Base-by-base conservation (phyloP, 192 early-diverging fungal genomes). In the Coemansia sp. region DNA sequence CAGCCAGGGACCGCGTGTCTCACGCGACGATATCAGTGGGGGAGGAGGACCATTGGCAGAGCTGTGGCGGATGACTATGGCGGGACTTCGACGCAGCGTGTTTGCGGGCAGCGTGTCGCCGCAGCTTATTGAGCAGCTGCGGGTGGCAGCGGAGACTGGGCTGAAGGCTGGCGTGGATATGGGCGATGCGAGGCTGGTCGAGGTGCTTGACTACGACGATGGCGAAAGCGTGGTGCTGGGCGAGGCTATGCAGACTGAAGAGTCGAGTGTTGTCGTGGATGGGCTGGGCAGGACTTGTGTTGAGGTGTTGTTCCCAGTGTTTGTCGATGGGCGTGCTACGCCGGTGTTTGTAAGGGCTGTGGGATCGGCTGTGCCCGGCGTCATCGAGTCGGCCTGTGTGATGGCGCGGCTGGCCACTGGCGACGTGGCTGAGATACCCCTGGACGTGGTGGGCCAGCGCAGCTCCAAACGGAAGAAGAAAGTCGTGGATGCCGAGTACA, bases 401-500 rank as follows among this genome's bases (percentile, higher is more conserved):
- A 47, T 68, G 46, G 68, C 71, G 5, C 65, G 62, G 4, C 16
- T 69, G 53, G 12, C 34, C 2, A 58, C 73, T 0, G 79, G 73
- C 18, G 55, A 75, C 12, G 70, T 80, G 6, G 57, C 40, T 2
- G 70, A 71, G 49, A 24, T 68, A 15, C 29, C 8, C 0, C 44
- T 80, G 3, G 70, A 66, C 15, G 50, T 68, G 10, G 27, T 9
- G 8, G 8, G 38, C 8, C 38, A 38, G 11, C 27, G 9, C 27
- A 38, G 22, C 7, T 16, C 62, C 10, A 29, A 11, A 29, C 12
- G 15, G 18, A n/a, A 27, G 16, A 10, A 2, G 8, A 8, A n/a
- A 38, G 76, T 74, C 9, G 38, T 50, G 22, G 80, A 83, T 62
- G 80, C 80, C 24, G 80, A 83, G 34, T 83, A 75, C 60, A 77